Conservation (phyloP, 192 early-diverging fungal species). For the Coemansia sp. region DNA sequence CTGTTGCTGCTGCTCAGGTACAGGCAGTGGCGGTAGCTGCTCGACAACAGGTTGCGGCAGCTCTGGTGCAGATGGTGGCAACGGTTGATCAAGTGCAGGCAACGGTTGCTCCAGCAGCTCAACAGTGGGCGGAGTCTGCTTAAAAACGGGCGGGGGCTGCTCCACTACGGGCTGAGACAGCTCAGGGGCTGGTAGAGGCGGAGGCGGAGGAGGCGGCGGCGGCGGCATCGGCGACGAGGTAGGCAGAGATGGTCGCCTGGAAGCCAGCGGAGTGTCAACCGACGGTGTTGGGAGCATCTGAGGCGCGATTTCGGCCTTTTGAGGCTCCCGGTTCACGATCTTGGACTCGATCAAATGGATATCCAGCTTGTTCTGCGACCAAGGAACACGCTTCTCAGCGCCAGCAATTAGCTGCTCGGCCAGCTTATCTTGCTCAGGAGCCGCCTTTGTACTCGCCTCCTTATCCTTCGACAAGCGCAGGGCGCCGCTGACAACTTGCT, state of each 20-base stretch:
- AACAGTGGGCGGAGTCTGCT: not conserved
- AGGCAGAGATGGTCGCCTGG: slow-evolving; percentile 1
- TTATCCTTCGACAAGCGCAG: slow-evolving; percentile 13
- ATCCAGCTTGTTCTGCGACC: slow-evolving; percentile 49
- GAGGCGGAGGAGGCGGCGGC: not conserved
- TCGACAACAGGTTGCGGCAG: not conserved
- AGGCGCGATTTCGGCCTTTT: slow-evolving; percentile 10
- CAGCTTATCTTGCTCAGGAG: slow-evolving; percentile 21
- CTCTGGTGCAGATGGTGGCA: not conserved
- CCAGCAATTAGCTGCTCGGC: slow-evolving; percentile 43
- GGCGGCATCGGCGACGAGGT: slow-evolving; percentile 1
- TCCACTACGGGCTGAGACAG: not conserved
- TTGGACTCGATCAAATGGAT: slow-evolving; percentile 40
- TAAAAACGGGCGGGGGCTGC: not conserved
- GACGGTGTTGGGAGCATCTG: slow-evolving; percentile 5
- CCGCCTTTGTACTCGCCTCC: slow-evolving; percentile 6
- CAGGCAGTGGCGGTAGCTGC: not conserved
- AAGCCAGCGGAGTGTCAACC: not conserved
- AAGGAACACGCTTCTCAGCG: slow-evolving; percentile 47
- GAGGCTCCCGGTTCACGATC: slow-evolving; percentile 29
- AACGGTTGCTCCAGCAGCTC: not conserved
- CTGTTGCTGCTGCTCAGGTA: not conserved
- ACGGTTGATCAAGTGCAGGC: not conserved
- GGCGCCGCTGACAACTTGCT: slow-evolving; percentile 40
- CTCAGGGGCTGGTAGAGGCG: not conserved